Evolutionary conservation across 495 filamentous ascomycete species (phyloP).

Genomic region (Bathelium albidoporum): DNA sequence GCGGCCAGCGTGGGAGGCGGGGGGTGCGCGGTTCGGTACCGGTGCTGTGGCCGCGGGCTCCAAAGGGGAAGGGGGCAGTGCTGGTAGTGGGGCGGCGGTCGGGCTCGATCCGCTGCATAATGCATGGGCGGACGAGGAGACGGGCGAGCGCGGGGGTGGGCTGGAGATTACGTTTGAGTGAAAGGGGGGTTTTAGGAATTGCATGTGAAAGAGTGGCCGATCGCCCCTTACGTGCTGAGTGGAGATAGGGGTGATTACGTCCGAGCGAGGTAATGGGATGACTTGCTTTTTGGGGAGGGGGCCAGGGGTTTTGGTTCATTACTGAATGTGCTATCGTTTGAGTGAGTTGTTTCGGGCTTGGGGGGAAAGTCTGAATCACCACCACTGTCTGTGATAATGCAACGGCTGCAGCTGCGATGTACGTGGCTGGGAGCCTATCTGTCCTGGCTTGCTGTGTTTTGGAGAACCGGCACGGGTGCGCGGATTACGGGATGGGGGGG

Average conservation of each 20-base stretch:
- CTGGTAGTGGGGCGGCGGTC: not conserved
- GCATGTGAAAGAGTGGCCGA: too few relatives aligned
- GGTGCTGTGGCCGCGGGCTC: constrained; percentile 6
- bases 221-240: too few relatives aligned
- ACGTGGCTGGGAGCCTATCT: not conserved
- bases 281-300: too few relatives aligned
- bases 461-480: not conserved
- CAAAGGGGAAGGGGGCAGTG: constrained; percentile 14
- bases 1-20: not conserved
- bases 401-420: not conserved
- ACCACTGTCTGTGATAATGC: not conserved
- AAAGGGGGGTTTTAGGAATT: not conserved
- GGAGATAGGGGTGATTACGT: too few relatives aligned
- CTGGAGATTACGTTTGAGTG: constrained; percentile 65
- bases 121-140: constrained; percentile 31
- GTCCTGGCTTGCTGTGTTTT: not conserved
- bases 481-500: not conserved
- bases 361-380: too few relatives aligned
- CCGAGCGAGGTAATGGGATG: too few relatives aligned
- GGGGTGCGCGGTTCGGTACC: constrained; percentile 3
- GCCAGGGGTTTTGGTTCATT: too few relatives aligned
- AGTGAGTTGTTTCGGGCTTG: too few relatives aligned
- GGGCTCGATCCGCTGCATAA: constrained; percentile 10
- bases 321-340: too few relatives aligned
- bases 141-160: constrained; percentile 26